Conservation (phyloP, 2,329 filamentous ascomycete genomes). For the Penicillium sp. region DNA sequence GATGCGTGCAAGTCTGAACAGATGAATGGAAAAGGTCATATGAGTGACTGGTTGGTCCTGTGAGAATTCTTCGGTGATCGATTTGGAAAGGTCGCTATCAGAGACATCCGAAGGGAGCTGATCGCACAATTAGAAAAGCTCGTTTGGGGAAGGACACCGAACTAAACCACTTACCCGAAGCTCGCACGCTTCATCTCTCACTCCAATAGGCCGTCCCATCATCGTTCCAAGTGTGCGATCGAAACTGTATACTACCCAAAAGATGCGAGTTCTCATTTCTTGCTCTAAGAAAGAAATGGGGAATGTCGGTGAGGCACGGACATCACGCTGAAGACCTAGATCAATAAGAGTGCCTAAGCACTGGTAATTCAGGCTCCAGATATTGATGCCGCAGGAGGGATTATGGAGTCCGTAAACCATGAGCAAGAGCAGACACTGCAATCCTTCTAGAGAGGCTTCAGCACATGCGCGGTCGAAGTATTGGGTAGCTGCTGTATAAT, state of each 20-base stretch:
- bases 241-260: slow-evolving; percentile 55
- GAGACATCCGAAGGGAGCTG: slow-evolving; percentile 25
- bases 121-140: slow-evolving; percentile 1
- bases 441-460: slow-evolving; percentile 50
- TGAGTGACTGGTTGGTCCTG: slow-evolving; percentile 20
- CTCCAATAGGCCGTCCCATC: slow-evolving; percentile 57
- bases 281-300: slow-evolving; percentile 51
- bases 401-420: slow-evolving; percentile 54
- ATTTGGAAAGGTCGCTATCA: slow-evolving; percentile 14
- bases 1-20: slow-evolving; percentile 46
- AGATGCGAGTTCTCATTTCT: slow-evolving; percentile 56
- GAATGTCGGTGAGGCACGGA: slow-evolving; percentile 39
- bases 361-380: slow-evolving; percentile 58
- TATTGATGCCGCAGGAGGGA: slow-evolving; percentile 50
- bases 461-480: slow-evolving; percentile 49
- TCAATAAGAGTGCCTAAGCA: slow-evolving; percentile 54
- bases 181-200: slow-evolving; percentile 57
- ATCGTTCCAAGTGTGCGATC: slow-evolving; percentile 56
- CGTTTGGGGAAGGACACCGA: slow-evolving; percentile 1
- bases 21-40: slow-evolving; percentile 49
- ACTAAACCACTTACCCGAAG: slow-evolving; percentile 41
- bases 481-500: slow-evolving; percentile 50
- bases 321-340: slow-evolving; percentile 53
- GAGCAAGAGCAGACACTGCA: slow-evolving; percentile 48
- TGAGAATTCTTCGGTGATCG: not conserved